These are phyloP conservation scores for Fonsecaea monophora DNA, from an alignment of 2,329 filamentous ascomycete genomes.

Conservation along the genomic window DNA sequence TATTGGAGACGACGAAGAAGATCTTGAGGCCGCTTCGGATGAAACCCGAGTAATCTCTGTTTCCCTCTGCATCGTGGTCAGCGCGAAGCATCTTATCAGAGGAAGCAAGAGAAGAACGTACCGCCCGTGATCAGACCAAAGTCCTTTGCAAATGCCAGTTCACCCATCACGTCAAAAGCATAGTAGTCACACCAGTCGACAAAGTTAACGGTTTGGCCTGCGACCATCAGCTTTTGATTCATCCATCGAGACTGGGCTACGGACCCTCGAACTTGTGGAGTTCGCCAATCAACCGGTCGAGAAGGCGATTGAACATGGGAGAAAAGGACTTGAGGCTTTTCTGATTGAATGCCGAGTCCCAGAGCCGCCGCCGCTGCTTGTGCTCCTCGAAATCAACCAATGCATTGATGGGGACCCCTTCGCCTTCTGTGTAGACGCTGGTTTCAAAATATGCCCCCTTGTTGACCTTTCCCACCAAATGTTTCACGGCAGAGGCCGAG, in stretches of 20 bases:
- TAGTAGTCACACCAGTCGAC: no score
- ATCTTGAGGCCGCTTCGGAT: no score
- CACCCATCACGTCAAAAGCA: no score
- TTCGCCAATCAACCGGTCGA: neutral
- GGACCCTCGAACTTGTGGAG: neutral
- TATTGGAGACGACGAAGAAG: no score
- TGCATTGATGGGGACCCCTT: neutral
- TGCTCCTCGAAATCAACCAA: neutral
- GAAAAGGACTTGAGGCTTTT: constrained; percentile 5
- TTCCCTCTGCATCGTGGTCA: no score
- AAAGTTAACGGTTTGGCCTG: no score
- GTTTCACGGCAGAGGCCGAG: neutral
- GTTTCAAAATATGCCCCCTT: neutral
- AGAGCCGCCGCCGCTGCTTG: neutral
- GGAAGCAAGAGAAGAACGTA: no score
- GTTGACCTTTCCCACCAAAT: neutral
- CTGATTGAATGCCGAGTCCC: neutral
- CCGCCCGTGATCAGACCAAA: no score
- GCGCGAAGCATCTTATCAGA: no score
- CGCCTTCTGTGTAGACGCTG: neutral
- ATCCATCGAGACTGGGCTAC: neutral
- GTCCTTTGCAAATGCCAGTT: no score
- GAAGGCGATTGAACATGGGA: neutral
- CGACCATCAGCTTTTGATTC: no score
- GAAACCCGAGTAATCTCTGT: no score